Conservation (phyloP, 495 filamentous ascomycete genomes). For the Penicillium silybi region DNA sequence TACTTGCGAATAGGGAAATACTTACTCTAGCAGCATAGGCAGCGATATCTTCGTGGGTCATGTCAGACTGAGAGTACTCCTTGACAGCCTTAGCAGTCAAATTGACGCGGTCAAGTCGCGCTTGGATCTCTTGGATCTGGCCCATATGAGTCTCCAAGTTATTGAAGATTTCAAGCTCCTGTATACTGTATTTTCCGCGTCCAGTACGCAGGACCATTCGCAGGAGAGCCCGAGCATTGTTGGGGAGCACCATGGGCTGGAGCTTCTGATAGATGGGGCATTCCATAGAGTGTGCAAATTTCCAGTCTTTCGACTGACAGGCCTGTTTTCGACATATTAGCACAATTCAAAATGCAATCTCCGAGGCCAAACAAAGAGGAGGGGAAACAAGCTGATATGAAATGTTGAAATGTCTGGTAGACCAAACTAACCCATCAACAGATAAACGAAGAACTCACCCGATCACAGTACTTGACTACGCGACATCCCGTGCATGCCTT, state of each 20-base stretch:
- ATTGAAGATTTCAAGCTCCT: constrained; percentile 39
- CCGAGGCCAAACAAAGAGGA: background rate
- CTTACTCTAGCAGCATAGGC: constrained; percentile 44
- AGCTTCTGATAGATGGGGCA: constrained; percentile 50
- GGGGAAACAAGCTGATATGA: too few species aligned
- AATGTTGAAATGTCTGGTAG: too few species aligned
- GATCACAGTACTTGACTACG: constrained; percentile 61
- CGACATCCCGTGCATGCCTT: constrained; percentile 60
- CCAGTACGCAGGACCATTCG: constrained; percentile 46
- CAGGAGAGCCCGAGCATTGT: constrained; percentile 52
- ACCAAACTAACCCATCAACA: background rate
- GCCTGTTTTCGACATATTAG: constrained; percentile 30
- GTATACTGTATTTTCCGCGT: constrained; percentile 27
- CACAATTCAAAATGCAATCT: background rate
- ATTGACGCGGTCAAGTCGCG: constrained; percentile 45
- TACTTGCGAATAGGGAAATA: background rate
- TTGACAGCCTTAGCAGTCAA: constrained; percentile 53
- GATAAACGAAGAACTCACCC: constrained; percentile 38
- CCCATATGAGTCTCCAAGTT: constrained; percentile 46
- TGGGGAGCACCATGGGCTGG: constrained; percentile 49
- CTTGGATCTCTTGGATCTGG: constrained; percentile 35
- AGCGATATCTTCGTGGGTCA: constrained; percentile 36
- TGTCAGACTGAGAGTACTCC: constrained; percentile 43
- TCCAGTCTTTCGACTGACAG: constrained; percentile 63
- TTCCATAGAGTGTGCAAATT: constrained; percentile 54